Conservation (phyloP, 1,284 basidiomycete genomes). For the Cutaneotrichosporon arboriforme region DNA sequence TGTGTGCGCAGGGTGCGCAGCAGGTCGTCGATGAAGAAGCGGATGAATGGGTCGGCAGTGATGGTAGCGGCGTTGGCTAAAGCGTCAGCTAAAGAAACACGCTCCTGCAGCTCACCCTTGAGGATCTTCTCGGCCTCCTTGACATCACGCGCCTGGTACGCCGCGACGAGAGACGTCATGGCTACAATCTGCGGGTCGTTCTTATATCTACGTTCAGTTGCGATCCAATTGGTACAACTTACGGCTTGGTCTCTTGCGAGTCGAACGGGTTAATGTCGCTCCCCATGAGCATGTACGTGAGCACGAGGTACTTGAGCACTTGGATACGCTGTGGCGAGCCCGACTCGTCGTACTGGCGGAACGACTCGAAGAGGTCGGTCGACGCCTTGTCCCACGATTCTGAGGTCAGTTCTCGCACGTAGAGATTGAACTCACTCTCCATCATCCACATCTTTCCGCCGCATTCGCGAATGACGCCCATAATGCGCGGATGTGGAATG, state of each 20-base stretch:
- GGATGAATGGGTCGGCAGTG: constrained; percentile 91
- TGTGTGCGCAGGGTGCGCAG: constrained; percentile 87
- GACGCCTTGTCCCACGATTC: constrained; percentile 95
- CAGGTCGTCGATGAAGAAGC: constrained; percentile 88
- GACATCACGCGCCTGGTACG: constrained; percentile 92
- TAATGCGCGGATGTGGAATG: constrained; percentile 95
- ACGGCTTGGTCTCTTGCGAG: constrained; percentile 98
- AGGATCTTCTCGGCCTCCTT: constrained; percentile 93
- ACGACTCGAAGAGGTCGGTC: constrained; percentile 97
- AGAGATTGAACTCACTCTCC: constrained; percentile 63
- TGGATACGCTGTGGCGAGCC: constrained; percentile 94
- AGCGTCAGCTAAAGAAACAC: background rate
- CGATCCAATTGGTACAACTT: constrained; percentile 24
- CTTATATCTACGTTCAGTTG: constrained; percentile 66
- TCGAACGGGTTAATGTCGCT: constrained; percentile 99
- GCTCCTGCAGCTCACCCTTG: constrained; percentile 54
- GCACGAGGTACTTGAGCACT: constrained; percentile 95
- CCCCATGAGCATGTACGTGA: constrained; percentile 97
- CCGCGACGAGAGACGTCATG: constrained; percentile 94
- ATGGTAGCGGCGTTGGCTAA: constrained; percentile 87
- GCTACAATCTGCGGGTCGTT: constrained; percentile 92
- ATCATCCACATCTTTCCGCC: constrained; percentile 99
- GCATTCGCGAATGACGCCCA: constrained; percentile 98
- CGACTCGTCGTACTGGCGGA: constrained; percentile 97
- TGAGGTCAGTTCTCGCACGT: constrained; percentile 36